Percentiles rank a stretch among this genome's conserved stretches.
Conservation (phyloP, 257 asterid species). For the Solanum sejunctum region DNA sequence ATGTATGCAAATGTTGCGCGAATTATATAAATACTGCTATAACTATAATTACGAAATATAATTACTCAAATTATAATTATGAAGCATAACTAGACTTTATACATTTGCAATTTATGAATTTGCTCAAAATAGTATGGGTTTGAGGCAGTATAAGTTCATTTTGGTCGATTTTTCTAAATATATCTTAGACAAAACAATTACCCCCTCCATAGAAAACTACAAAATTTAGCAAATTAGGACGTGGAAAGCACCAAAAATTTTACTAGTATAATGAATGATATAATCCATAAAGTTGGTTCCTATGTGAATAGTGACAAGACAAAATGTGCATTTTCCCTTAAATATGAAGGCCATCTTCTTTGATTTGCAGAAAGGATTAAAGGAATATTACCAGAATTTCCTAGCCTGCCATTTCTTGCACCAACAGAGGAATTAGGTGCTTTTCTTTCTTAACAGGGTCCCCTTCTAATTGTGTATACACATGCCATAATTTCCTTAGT, state of each 20-base stretch:
- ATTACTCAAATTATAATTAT: no score
- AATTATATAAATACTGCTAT: no score
- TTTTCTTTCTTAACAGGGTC: not conserved
- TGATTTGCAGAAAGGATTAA: not conserved
- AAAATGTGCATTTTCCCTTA: not conserved
- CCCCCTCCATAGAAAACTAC: not conserved
- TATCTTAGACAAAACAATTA: not conserved
- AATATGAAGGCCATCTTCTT: not conserved
- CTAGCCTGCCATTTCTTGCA: not conserved
- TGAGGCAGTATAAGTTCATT: not conserved
- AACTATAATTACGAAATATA: no score
- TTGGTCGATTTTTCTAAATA: not conserved
- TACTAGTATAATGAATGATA: not conserved
- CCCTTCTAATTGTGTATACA: not conserved
- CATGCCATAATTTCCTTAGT: not conserved
- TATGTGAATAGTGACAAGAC: not conserved
- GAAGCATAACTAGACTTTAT: no score
- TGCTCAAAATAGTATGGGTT: not conserved
- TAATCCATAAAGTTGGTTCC: not conserved
- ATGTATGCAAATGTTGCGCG: no score
- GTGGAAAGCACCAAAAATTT: not conserved
- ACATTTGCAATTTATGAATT: no score
- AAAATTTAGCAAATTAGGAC: not conserved
- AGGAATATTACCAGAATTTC: not conserved
- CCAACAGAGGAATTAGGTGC: conserved; percentile 2